Evolutionary conservation across 345 rosid genomes (phyloP), one percentile per base, ranked within the genome.

Genomic region (Erysimum cheiranthoides): DNA sequence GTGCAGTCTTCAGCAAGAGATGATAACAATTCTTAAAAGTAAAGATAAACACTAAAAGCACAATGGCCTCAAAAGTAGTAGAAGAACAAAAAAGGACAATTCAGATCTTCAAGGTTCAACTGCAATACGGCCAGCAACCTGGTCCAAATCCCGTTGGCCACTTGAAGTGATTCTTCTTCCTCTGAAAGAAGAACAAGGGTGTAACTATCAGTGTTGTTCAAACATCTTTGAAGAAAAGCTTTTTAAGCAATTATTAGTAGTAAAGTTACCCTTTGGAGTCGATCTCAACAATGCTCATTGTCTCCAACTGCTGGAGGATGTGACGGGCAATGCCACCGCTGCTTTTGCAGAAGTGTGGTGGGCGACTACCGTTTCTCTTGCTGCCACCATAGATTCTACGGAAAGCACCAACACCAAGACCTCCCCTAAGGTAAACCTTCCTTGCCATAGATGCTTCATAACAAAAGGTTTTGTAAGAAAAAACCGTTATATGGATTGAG

Each of bases 321-420:
- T 91, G 89, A 30, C 98, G 95, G 40, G 98, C 92, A 72, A 93
- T 35, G 2, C 97, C 81, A 49, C 98, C 98, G 43, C 97, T 93
- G 85, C 90, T 85, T 89, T 86, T 93, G 87, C 97, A 82, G 79
- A 90, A 92, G 61, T 90, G 96, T 2, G 88, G 91, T 25, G 96
- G 96, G 17, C 96, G 88, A 65, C 91, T 88, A 8, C 96, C 93
- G 54, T 90, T 88, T 76, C 96, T 90, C 82, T 90, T 85, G 87
- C 96, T 90, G 1, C 93, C 96, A 31, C 96, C 96, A 54, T 91
- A 91, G 54, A 89, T 91, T 77, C 97, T 87, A 30, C 83, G 81
- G 70, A 91, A 87, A 57, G 93, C 90, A 75, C 97, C 97, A 43
- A 88, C 94, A n/a, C 97, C 97, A 18, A 92, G 94, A 35, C 97